Base-by-base conservation (phyloP, 345 rosid species). In the Dimocarpus longan region DNA sequence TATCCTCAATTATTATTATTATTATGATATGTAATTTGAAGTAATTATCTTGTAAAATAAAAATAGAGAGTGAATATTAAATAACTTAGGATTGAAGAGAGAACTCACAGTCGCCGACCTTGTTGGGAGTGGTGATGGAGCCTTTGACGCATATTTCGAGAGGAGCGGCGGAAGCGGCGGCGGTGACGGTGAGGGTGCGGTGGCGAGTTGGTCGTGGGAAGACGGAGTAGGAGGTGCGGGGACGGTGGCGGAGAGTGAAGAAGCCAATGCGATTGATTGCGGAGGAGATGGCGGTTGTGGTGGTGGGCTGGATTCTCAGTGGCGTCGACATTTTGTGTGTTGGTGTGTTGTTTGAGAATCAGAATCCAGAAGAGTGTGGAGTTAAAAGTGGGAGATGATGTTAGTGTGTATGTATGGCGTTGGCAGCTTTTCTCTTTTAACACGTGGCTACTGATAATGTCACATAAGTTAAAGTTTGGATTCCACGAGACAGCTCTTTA, bases 81-180 rank as follows among this genome's bases (percentile, higher is more conserved):
- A 46, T 46, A 46, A 46, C 10, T 1, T 60, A 5, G 50, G 40
- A 50, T 71, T 39, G 19, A 37, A 72, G 52, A 82, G 81, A 82
- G 64, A 52, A 52, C 91, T 91, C 32, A 95, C 97, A 93, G 90
- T 95, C 98, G 80, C 98, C 99, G 40, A 82, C 90, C 84, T 86
- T 91, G 80, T 89, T 84, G 44, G 99, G 99, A 37, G 83, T 82
- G 57, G 93, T 89, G 80, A 84, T 66, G 39, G 99, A 95, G 70
- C 94, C 96, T 89, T 95, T 95, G 73, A 90, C 95, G 76, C 99
- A 95, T 82, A 93, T 79, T 83, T 91, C 87, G 12, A 92, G 90
- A 77, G 97, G 96, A 32, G 73, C 48, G 0, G 40, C 5, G 0
- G 83, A 48, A 1, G 79, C 60, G 9, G 89, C 77, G 6, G 97